A percentile compares a stretch with the other conserved stretches of the same genome.
These are phyloP conservation scores for Aspergillus haitiensis DNA, from an alignment of 495 filamentous ascomycete species.

Conservation along the genomic window DNA sequence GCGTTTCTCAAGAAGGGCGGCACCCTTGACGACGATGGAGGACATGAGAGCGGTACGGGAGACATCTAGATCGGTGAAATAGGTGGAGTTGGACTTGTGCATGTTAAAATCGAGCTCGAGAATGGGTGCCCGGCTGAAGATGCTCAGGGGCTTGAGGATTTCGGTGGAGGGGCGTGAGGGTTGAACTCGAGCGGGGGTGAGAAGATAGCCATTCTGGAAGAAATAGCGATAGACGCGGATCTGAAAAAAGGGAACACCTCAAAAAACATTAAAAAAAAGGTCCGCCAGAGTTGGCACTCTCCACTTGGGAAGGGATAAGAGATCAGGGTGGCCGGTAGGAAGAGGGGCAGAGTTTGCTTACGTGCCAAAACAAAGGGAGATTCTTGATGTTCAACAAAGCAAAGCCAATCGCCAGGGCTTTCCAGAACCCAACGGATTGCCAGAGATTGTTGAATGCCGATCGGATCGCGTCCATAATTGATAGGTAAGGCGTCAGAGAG, in stretches of 20 bases:
- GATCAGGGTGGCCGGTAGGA: background rate
- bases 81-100: conserved; percentile 84
- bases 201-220: conserved; percentile 28
- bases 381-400: conserved; percentile 54
- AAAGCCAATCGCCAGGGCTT: conserved; percentile 42
- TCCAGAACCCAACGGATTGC: conserved; percentile 38
- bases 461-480: conserved; percentile 19
- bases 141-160: conserved; percentile 52
- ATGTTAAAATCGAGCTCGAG: conserved; percentile 80
- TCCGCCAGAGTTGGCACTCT: background rate
- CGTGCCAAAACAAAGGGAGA: conserved; percentile 55
- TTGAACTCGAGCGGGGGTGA: conserved; percentile 23
- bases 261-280: background rate
- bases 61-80: conserved; percentile 80
- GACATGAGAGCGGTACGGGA: conserved; percentile 60
- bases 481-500: background rate
- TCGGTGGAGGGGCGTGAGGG: conserved; percentile 18
- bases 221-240: conserved; percentile 29
- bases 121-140: conserved; percentile 48
- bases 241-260: background rate
- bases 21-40: conserved; percentile 51
- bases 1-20: conserved; percentile 35
- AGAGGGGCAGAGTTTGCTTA: conserved; percentile 30
- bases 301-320: no score
- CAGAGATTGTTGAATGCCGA: conserved; percentile 16